phyloP scores from a whole-genome alignment of 768 basidiomycete species.

The Hericium coralloides region DNA sequence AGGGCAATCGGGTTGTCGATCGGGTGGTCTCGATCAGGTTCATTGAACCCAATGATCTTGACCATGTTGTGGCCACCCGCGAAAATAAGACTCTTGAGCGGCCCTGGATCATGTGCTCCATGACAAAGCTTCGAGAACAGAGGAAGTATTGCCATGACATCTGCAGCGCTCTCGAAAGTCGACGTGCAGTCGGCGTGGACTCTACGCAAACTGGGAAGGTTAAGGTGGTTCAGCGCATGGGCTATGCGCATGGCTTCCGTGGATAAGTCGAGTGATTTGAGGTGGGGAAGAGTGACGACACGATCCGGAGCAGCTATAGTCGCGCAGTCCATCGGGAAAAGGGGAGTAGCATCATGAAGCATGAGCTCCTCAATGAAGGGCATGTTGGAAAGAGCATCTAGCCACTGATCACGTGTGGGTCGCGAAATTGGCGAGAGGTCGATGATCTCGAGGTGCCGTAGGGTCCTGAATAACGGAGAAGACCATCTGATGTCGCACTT shows the following conservation, averaged over 20 bases:
- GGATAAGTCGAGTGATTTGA: neutral
- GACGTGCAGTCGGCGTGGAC: neutral
- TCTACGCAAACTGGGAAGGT: neutral
- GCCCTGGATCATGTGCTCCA: neutral
- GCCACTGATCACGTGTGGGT: conserved; percentile 1
- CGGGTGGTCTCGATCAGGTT: neutral
- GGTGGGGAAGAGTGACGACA: neutral
- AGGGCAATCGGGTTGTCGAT: neutral
- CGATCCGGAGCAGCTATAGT: neutral
- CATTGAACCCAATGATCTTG: neutral
- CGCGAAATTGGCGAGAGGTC: neutral
- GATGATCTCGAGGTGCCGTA: neutral
- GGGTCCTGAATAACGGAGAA: conserved; percentile 2
- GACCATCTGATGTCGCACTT: conserved; percentile 1
- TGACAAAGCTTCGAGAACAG: neutral
- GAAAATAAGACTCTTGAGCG: neutral
- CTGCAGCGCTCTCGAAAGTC: neutral
- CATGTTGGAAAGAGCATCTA: conserved; percentile 4
- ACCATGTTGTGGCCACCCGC: neutral
- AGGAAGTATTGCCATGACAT: neutral
- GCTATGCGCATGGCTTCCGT: neutral
- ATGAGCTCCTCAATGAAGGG: conserved; percentile 2
- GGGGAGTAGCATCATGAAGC: neutral
- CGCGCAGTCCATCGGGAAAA: neutral
- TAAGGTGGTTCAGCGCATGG: neutral